Conservation (phyloP, 805 yeast species). For the Pichia heedii region DNA sequence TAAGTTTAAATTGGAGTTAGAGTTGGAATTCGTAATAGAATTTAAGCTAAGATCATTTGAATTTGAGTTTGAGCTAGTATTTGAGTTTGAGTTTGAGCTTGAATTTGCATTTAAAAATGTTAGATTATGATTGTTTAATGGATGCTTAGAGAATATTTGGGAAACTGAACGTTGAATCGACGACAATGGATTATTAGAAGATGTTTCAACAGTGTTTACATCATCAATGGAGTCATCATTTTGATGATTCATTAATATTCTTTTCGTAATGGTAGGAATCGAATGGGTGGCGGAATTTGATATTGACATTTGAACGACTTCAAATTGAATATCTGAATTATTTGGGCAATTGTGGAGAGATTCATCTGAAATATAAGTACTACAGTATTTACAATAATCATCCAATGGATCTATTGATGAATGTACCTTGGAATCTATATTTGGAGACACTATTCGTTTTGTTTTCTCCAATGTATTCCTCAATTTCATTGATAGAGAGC, state of each 20-base stretch:
- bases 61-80: neutral
- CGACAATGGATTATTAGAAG: neutral
- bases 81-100: neutral
- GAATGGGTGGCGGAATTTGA: neutral
- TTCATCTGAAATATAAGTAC: neutral
- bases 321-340: neutral
- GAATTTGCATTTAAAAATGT: neutral
- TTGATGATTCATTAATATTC: neutral
- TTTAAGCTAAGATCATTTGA: neutral
- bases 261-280: neutral
- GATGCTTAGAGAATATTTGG: neutral
- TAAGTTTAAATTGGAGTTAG: neutral
- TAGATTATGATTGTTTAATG: neutral
- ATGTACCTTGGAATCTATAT: neutral
- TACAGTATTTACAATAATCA: neutral
- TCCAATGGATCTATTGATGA: too few species aligned
- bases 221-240: neutral
- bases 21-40: neutral
- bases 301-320: neutral
- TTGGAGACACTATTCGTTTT: conserved; percentile 9
- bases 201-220: too few species aligned
- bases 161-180: neutral
- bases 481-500: conserved; percentile 12
- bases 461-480: conserved; percentile 11
- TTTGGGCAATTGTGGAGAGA: neutral